These are phyloP conservation scores for Toxoplasma gondii DNA, from an alignment of 169 alveolate species.

Conservation along the genomic window DNA sequence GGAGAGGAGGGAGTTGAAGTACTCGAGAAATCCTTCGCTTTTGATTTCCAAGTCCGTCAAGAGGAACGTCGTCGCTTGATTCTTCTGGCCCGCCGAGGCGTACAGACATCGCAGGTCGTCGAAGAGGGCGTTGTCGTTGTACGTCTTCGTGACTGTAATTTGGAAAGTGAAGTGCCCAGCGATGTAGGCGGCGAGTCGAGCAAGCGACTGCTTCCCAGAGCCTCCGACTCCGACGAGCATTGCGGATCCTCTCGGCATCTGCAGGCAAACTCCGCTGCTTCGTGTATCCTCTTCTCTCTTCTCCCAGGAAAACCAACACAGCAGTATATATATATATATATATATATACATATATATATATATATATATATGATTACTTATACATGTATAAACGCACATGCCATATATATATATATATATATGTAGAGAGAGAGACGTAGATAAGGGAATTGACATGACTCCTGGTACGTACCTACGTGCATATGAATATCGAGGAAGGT, in stretches of 20 bases:
- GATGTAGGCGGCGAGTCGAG: constrained; percentile 92
- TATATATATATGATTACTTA: neutral
- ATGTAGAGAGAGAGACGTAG: neutral
- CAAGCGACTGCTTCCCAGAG: constrained; percentile 95
- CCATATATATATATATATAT: neutral
- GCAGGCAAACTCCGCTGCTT: neutral
- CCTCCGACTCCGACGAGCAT: constrained; percentile 98
- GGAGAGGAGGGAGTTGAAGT: constrained; percentile 90
- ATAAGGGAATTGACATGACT: too few species aligned
- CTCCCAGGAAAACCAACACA: neutral
- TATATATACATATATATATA: neutral
- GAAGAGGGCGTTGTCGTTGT: constrained; percentile 89
- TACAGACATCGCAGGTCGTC: constrained; percentile 91
- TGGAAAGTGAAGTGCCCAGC: constrained; percentile 86
- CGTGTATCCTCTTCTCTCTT: neutral
- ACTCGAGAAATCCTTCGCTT: constrained; percentile 94
- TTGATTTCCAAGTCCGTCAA: constrained; percentile 97
- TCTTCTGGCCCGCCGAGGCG: constrained; percentile 90
- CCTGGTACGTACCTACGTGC: too few species aligned
- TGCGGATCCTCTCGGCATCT: constrained; percentile 94
- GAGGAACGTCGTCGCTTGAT: constrained; percentile 90
- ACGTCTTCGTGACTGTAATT: constrained; percentile 90
- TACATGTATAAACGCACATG: neutral
- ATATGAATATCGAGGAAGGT: too few species aligned
- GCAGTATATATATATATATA: too few species aligned